These are phyloP conservation scores for Pseudevernia furfuracea DNA, from an alignment of 495 filamentous ascomycete genomes.

Conservation along the genomic window DNA sequence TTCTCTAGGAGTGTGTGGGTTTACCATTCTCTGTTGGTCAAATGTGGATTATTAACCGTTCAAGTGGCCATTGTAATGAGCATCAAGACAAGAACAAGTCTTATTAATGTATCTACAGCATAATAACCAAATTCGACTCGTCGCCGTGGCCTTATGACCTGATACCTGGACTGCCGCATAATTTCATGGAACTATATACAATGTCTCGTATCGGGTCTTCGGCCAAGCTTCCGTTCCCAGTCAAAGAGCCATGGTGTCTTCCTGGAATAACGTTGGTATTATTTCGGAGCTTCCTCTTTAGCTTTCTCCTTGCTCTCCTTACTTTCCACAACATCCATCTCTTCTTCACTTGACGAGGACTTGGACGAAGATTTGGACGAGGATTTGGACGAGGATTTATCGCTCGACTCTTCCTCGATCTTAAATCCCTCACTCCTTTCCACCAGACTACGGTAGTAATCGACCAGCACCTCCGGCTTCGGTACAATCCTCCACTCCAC, in stretches of 20 bases:
- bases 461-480: slow-evolving; percentile 81
- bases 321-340: slow-evolving; percentile 14
- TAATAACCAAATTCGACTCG: background rate
- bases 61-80: background rate
- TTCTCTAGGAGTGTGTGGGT: background rate
- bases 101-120: background rate
- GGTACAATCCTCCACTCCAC: slow-evolving; percentile 97
- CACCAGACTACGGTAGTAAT: slow-evolving; percentile 85
- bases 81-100: background rate
- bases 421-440: slow-evolving; percentile 57
- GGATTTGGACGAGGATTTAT: slow-evolving; percentile 3
- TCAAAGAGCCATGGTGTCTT: background rate
- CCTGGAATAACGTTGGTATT: background rate
- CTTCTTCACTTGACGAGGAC: slow-evolving; percentile 10
- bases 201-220: background rate
- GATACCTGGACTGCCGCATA: background rate
- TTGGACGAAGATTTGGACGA: too few relatives aligned
- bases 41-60: background rate
- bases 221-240: background rate
- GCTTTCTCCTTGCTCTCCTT: slow-evolving; percentile 9
- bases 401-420: slow-evolving; percentile 34
- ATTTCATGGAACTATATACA: background rate
- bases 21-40: background rate
- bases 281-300: slow-evolving; percentile 2
- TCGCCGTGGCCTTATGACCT: background rate